Evolutionary conservation across 805 yeast species (phyloP), one percentile per base, ranked within the genome.

Genomic region (Yarrowia sp.): DNA sequence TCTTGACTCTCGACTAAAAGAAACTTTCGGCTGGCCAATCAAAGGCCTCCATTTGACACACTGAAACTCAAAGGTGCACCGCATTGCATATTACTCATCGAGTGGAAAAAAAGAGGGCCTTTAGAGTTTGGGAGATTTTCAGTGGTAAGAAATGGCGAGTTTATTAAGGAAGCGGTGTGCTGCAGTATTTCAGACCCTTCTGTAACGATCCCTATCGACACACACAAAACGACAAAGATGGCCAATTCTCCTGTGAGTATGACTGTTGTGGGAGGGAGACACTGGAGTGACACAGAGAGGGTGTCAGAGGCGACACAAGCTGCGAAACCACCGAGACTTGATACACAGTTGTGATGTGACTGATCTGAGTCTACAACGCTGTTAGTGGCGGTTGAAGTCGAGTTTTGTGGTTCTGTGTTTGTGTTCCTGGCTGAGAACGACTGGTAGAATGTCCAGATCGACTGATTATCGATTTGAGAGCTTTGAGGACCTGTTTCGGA

Each of bases 231-330:
- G 12, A 55, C 43, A 17, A 55, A 20, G 42, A 58, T 58, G 64
- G 64, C 40, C 64, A 58, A 58, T 58, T 58, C 64, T 42, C 64
- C 64, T 42, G 64, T 58, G 64, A 58, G 64, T 58, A 58, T 55
- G 17, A 19, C n/a, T 36, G n/a, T 4, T 20, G 34, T 39, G 46
- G 10, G 10, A 14, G 5, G 17, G 19, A 47, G 9, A 30, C 12
- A 15, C 14, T 36, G 10, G 13, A 10, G 56, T 12, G 20, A 19
- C 42, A 34, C 42, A 34, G 34, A 53, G 5, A 10, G 40, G 10
- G 3, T 15, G 19, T 20, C 15, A 24, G 36, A 46, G 12, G 52
- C 2, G 12, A 7, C 12, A 24, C 7, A 9, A 30, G 19, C 15
- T 9, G 44, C 5, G 38, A 36, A 36, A 1, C n/a, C 13, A 36